phyloP scores from a whole-genome alignment of 1,139 yeast genomes.

The Eremothecium cymbalariae region DNA sequence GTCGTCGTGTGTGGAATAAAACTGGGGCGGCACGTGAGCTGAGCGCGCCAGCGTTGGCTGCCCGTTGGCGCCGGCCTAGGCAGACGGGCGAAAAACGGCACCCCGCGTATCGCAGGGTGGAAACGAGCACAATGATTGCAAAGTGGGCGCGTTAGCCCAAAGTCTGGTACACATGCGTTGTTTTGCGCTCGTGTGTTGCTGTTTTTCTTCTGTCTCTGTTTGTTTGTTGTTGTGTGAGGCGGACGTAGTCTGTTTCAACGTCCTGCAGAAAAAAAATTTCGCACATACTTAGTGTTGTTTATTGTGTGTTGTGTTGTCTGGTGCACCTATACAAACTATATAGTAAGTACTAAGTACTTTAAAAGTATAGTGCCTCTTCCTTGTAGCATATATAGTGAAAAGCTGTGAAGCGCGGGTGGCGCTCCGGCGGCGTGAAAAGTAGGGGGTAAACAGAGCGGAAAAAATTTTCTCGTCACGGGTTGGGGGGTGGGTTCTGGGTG shows the following conservation, averaged over 20 bases:
- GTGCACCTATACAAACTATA: conserved; percentile 4
- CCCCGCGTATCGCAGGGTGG: neutral
- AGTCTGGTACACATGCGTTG: too few species aligned
- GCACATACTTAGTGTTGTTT: conserved; percentile 2
- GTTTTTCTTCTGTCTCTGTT: neutral
- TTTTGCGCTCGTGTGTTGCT: neutral
- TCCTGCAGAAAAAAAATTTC: neutral
- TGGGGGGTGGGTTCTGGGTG: neutral
- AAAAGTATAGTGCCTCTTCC: conserved; percentile 5
- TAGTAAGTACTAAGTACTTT: conserved; percentile 2
- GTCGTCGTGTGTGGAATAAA: too few species aligned
- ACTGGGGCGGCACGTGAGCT: too few species aligned
- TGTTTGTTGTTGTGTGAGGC: conserved; percentile 1
- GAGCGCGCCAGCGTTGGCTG: neutral
- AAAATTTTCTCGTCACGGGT: neutral
- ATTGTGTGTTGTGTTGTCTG: conserved; percentile 3
- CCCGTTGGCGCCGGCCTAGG: neutral
- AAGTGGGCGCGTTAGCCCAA: conserved; percentile 1
- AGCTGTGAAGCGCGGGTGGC: conserved; percentile 5
- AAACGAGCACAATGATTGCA: neutral
- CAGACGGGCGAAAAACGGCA: neutral
- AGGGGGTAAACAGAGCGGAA: neutral
- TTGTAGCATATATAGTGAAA: conserved; percentile 6
- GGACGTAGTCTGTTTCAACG: neutral
- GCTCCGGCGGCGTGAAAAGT: neutral